Evolutionary conservation across 1,284 basidiomycete species (phyloP).

Genomic region (Kwoniella shivajii): DNA sequence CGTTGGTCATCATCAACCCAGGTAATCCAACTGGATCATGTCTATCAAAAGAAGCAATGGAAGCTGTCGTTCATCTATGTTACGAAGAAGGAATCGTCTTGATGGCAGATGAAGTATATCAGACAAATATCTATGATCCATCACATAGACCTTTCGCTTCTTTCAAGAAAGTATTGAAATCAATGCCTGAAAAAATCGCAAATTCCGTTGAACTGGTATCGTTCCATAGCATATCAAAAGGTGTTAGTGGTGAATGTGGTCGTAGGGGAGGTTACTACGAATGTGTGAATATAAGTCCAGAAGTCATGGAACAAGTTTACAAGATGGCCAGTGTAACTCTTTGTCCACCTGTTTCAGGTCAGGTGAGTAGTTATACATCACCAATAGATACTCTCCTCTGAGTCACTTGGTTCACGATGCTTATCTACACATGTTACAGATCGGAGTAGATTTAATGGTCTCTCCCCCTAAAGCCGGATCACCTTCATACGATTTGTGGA

Average conservation of each 20-base stretch:
- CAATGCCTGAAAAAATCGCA: constrained; percentile 58
- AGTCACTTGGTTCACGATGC: not conserved
- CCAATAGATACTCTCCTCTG: not conserved
- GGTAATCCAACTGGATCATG: constrained; percentile 92
- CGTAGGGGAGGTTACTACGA: constrained; percentile 93
- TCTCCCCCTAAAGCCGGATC: constrained; percentile 69
- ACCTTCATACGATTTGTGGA: constrained; percentile 74
- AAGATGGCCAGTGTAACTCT: constrained; percentile 90
- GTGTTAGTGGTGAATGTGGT: constrained; percentile 90
- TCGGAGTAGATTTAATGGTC: constrained; percentile 89
- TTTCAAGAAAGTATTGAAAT: constrained; percentile 83
- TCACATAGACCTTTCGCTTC: constrained; percentile 75
- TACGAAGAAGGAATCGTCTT: constrained; percentile 82
- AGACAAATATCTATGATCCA: constrained; percentile 77
- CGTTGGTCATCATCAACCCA: constrained; percentile 92
- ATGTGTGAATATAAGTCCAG: constrained; percentile 72
- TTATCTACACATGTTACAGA: constrained; percentile 58
- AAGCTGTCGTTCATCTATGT: constrained; percentile 74
- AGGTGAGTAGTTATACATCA: constrained; percentile 32
- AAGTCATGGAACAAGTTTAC: constrained; percentile 82
- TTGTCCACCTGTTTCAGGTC: constrained; percentile 82
- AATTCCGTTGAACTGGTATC: constrained; percentile 73
- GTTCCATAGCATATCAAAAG: constrained; percentile 95
- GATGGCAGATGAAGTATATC: constrained; percentile 94
- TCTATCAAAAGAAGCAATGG: constrained; percentile 70